Evolutionary conservation across 106 monocot species (phyloP), one percentile per base, ranked within the genome.

Genomic region (Narthecium ossifragum): DNA sequence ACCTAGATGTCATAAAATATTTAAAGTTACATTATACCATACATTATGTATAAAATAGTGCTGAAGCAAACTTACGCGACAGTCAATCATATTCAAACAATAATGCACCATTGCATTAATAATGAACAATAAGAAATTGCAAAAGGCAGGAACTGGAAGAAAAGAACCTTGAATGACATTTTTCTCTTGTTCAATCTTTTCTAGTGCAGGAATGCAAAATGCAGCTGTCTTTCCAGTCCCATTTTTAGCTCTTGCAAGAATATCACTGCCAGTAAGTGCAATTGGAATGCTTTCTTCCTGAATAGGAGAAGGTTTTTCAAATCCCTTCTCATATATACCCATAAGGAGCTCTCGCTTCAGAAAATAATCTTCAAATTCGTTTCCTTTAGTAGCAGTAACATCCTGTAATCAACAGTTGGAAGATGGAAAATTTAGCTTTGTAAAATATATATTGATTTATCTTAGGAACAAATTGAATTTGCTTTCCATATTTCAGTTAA

Each of bases 331-430:
- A 75, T 80, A 80, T 63, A 75, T 75, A 5, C 81, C 81, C 76
- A 81, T 81, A 46, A 81, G 75, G 0, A 81, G 68, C 34, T 76
- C 75, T 9, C 81, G 55, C 34, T 77, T 82, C 55, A 76, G 60
- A 70, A 82, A 82, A 61, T 82, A 82, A 39, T 82, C 77, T 65
- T 82, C 82, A 65, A 82, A 82, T 58, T 82, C 82, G 55, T 82
- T 82, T 24, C 39, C 79, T 55, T 79, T 79, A 6, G 72, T 78
- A 31, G 78, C 78, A 34, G 78, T 78, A 6, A 78, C 78, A 73
- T 78, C 78, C 78, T 78, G 55, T 14, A 55, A 24, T 32, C 6
- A 51, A 4, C 8, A 63, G 31, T 4, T 31, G n/a, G n/a, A n/a
- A n/a, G n/a, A n/a, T n/a, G n/a, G n/a, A n/a, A n/a, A n/a, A n/a